Evolutionary conservation across 2,329 filamentous ascomycete species (phyloP).

Genomic region (Aspergillus texensis): DNA sequence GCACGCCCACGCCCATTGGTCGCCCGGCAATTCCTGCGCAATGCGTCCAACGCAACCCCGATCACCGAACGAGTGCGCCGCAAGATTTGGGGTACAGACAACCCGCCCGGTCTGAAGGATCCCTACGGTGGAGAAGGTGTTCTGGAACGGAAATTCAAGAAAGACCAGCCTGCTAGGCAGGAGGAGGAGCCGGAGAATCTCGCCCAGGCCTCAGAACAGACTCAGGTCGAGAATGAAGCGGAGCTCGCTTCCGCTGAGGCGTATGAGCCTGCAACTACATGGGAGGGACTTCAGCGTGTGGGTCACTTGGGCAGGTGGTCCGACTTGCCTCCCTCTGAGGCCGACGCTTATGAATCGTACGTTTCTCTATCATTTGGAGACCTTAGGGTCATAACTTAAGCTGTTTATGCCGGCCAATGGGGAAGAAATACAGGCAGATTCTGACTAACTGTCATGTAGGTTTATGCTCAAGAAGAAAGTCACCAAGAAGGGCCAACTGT

Average conservation of each 20-base stretch:
- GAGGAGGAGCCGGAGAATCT: constrained; percentile 19
- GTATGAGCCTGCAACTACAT: constrained; percentile 53
- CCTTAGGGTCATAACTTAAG: neutral
- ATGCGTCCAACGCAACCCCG: constrained; percentile 38
- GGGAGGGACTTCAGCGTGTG: constrained; percentile 58
- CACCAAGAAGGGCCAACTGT: constrained; percentile 37
- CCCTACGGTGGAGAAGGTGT: constrained; percentile 48
- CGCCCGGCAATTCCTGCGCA: constrained; percentile 37
- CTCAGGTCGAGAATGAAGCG: constrained; percentile 12
- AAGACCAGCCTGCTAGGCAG: constrained; percentile 19
- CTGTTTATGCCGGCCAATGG: neutral
- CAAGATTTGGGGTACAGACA: constrained; percentile 55
- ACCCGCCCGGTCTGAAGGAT: constrained; percentile 52
- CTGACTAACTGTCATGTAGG: constrained; percentile 16
- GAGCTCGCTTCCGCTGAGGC: constrained; percentile 8
- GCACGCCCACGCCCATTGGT: constrained; percentile 35
- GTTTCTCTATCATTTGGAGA: constrained; percentile 20
- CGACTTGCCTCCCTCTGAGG: constrained; percentile 36
- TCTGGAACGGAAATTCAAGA: constrained; percentile 31
- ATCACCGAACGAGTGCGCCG: constrained; percentile 51
- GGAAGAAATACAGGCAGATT: neutral
- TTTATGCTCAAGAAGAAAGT: constrained; percentile 43
- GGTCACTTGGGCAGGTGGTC: constrained; percentile 52
- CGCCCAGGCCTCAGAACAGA: constrained; percentile 15
- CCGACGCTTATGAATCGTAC: constrained; percentile 48